Percentiles rank a stretch among this genome's conserved stretches.
phyloP scores from a whole-genome alignment of 2,329 filamentous ascomycete species.

The Arthrocladium fulminans region DNA sequence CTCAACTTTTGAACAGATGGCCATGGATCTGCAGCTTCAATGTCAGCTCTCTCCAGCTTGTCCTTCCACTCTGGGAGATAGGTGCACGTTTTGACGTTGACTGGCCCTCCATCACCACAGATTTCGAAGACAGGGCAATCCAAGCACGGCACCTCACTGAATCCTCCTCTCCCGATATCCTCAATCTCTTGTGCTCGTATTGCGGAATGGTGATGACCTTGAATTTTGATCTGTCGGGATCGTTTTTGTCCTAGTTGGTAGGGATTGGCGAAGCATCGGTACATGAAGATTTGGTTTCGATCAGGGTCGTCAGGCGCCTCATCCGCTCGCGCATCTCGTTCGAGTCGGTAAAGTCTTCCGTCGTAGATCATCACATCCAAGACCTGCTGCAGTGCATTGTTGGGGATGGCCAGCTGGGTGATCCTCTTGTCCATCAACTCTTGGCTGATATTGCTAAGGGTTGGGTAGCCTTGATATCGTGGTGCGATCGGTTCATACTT shows the following conservation, averaged over 20 bases:
- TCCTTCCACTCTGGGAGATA: slow-evolving; percentile 83
- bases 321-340: slow-evolving; percentile 11
- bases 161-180: slow-evolving; percentile 47
- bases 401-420: slow-evolving; percentile 40
- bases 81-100: slow-evolving; percentile 80
- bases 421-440: slow-evolving; percentile 66
- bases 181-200: slow-evolving; percentile 28
- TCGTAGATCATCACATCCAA: slow-evolving; percentile 86
- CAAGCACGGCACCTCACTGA: slow-evolving; percentile 84
- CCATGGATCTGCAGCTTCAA: slow-evolving; percentile 11
- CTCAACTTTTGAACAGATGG: background rate
- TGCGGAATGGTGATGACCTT: slow-evolving; percentile 8
- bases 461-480: slow-evolving; percentile 71
- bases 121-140: slow-evolving; percentile 87
- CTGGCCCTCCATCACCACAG: slow-evolving; percentile 81
- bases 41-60: slow-evolving; percentile 22
- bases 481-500: slow-evolving; percentile 46
- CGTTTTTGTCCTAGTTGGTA: slow-evolving; percentile 27
- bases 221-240: slow-evolving; percentile 14
- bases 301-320: slow-evolving; percentile 14
- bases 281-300: slow-evolving; percentile 26
- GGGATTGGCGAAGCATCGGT: slow-evolving; percentile 38
- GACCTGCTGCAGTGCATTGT: slow-evolving; percentile 73
- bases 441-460: slow-evolving; percentile 65
- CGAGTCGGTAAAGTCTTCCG: slow-evolving; percentile 59